Evolutionary conservation across 1,284 basidiomycete genomes (phyloP).

Genomic region (Sanghuangporus baumii): DNA sequence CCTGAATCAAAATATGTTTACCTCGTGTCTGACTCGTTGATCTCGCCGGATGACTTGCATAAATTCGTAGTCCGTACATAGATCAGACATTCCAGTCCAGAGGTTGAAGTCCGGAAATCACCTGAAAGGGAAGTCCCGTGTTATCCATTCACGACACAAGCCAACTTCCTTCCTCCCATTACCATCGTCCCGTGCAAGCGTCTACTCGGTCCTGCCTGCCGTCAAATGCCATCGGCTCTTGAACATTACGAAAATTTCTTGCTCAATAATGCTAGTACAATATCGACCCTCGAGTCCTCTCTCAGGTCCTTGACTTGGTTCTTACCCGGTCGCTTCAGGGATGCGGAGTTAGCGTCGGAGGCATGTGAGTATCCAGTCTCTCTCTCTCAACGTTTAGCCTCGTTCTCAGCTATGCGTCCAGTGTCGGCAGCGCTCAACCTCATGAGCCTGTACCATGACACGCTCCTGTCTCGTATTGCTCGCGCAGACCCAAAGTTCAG

Average conservation of each 20-base stretch:
- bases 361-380: conserved; percentile 45
- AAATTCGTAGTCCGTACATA: background rate
- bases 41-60: background rate
- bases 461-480: conserved; percentile 64
- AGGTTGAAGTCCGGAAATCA: too few relatives aligned
- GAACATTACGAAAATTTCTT: conserved; percentile 78
- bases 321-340: conserved; percentile 92
- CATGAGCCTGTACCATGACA: conserved; percentile 84
- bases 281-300: conserved; percentile 83
- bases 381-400: conserved; percentile 12
- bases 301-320: conserved; percentile 91
- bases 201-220: background rate
- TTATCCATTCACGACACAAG: background rate
- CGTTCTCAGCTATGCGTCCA: conserved; percentile 26
- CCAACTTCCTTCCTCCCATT: background rate
- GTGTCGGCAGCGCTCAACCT: conserved; percentile 71
- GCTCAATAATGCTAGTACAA: conserved; percentile 76
- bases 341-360: conserved; percentile 92
- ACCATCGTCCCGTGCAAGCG: background rate
- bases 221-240: conserved; percentile 34
- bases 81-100: background rate
- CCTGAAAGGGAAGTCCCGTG: background rate
- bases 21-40: background rate
- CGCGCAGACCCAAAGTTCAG: conserved; percentile 59
- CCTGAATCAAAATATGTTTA: background rate